These are phyloP conservation scores for Athelia sp. DNA, from an alignment of 1,284 basidiomycete species.

Conservation along the genomic window DNA sequence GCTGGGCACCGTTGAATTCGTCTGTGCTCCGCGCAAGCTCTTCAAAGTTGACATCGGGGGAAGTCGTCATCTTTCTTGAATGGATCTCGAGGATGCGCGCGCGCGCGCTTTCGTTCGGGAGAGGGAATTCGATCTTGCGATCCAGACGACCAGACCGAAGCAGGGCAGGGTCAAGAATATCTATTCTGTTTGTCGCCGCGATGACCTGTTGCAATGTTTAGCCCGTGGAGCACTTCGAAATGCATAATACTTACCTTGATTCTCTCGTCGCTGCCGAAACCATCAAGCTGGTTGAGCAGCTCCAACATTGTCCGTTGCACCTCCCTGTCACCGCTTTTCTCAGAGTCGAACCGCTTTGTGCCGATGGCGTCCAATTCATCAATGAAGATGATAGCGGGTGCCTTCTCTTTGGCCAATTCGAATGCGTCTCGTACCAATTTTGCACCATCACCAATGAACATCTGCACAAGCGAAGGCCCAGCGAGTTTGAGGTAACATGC, in stretches of 20 bases:
- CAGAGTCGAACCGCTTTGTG: conserved; percentile 96
- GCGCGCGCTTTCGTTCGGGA: conserved; percentile 93
- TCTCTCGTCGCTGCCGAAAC: conserved; percentile 92
- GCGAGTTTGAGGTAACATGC: conserved; percentile 98
- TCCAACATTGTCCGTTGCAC: conserved; percentile 99
- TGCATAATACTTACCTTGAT: conserved; percentile 74
- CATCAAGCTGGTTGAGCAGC: conserved; percentile 96
- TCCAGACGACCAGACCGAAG: conserved; percentile 96
- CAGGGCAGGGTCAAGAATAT: conserved; percentile 97
- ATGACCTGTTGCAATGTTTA: conserved; percentile 69
- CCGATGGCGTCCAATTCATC: conserved; percentile 98
- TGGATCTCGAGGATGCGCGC: conserved; percentile 97
- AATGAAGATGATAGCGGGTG: conserved; percentile 99
- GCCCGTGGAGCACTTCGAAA: conserved; percentile 5
- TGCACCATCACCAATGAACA: conserved; percentile 98
- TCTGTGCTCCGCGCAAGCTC: conserved; percentile 92
- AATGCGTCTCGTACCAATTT: conserved; percentile 97
- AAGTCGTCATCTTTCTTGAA: conserved; percentile 90
- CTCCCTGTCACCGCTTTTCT: conserved; percentile 98
- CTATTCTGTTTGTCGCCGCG: conserved; percentile 97
- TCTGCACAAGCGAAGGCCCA: conserved; percentile 97
- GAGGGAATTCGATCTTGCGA: conserved; percentile 92
- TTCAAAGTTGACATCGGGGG: conserved; percentile 81
- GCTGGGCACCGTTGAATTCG: conserved; percentile 96
- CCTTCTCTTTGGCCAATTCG: conserved; percentile 95